Conservation (phyloP, 2,329 filamentous ascomycete genomes). For the Ophiosphaerella korrae region DNA sequence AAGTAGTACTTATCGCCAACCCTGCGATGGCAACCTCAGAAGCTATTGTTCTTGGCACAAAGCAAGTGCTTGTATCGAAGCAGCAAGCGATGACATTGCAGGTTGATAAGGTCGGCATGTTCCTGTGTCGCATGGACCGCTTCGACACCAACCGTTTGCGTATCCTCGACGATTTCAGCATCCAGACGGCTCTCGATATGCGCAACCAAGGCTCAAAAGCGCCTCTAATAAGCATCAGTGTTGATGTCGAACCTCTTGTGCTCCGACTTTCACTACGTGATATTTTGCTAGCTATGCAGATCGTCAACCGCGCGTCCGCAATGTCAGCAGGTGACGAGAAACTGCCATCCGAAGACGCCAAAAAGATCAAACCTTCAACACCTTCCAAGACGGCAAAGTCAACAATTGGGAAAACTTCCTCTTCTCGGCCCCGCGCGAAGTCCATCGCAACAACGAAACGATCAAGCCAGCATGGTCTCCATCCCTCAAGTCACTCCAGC, state of each 20-base stretch:
- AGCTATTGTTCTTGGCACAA: constrained; percentile 91
- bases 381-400: constrained; percentile 56
- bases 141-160: constrained; percentile 89
- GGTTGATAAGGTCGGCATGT: constrained; percentile 95
- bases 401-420: constrained; percentile 51
- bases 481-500: constrained; percentile 57
- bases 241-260: constrained; percentile 89
- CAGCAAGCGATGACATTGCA: constrained; percentile 95
- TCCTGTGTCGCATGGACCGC: constrained; percentile 95
- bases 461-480: constrained; percentile 59
- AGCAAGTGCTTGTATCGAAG: constrained; percentile 89
- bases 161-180: constrained; percentile 94
- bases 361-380: constrained; percentile 61
- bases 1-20: constrained; percentile 95
- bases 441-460: constrained; percentile 52
- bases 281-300: constrained; percentile 91
- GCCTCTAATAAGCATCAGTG: constrained; percentile 75
- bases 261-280: constrained; percentile 89
- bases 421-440: constrained; percentile 54
- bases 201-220: constrained; percentile 63
- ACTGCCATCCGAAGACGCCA: constrained; percentile 57
- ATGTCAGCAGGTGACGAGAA: constrained; percentile 67
- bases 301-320: constrained; percentile 87
- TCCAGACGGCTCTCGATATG: constrained; percentile 86
- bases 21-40: constrained; percentile 88